These are phyloP conservation scores for Candida sp. DNA, from an alignment of 1,139 yeast species.

Conservation along the genomic window DNA sequence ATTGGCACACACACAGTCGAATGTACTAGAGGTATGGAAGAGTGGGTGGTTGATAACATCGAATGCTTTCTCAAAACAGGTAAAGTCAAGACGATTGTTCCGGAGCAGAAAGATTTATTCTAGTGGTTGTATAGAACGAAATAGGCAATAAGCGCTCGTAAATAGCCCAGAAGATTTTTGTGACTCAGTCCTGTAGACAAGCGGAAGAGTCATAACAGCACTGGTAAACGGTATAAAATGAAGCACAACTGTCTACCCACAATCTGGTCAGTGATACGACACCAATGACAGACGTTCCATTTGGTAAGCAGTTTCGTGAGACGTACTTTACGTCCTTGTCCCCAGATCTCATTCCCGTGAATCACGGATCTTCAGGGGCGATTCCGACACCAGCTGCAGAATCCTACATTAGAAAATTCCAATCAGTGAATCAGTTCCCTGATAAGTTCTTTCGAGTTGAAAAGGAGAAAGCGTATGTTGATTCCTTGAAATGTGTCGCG, in stretches of 20 bases:
- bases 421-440: constrained; percentile 18
- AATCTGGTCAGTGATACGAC: neutral
- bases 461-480: constrained; percentile 24
- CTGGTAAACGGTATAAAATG: neutral
- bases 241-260: no score
- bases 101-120: constrained; percentile 49
- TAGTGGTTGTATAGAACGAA: no score
- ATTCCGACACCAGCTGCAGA: neutral
- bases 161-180: no score
- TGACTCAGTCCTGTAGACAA: no score
- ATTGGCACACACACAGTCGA: constrained; percentile 78
- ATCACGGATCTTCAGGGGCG: neutral
- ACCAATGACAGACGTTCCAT: neutral
- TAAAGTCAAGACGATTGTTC: constrained; percentile 64
- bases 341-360: neutral
- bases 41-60: constrained; percentile 52
- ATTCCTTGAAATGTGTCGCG: constrained; percentile 37
- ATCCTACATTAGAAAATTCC: neutral
- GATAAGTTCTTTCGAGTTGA: constrained; percentile 39
- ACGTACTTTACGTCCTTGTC: neutral
- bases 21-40: constrained; percentile 59
- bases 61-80: constrained; percentile 52
- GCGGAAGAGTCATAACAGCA: neutral
- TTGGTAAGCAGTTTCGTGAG: constrained; percentile 2
- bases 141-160: no score